These are phyloP conservation scores for Syzygium syzygioides DNA, from an alignment of 441 rosid species.

Conservation along the genomic window DNA sequence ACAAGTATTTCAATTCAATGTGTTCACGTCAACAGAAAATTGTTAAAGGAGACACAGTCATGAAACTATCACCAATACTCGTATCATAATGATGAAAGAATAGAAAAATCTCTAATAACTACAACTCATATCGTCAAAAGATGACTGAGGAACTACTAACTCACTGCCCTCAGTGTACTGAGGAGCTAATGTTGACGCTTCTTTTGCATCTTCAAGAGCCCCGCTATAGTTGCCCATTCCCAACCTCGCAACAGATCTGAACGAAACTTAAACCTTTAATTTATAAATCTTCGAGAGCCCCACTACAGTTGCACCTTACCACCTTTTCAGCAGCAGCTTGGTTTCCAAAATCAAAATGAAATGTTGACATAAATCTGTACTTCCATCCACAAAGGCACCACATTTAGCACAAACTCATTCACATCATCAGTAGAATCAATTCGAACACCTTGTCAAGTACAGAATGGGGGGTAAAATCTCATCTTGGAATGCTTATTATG, in stretches of 20 bases:
- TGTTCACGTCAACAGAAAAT: background rate
- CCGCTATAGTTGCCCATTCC: conserved; percentile 42
- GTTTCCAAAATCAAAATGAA: background rate
- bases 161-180: conserved; percentile 38
- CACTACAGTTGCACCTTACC: background rate
- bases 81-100: background rate
- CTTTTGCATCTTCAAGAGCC: conserved; percentile 65
- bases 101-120: background rate
- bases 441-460: background rate
- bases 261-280: background rate
- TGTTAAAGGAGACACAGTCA: background rate
- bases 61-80: background rate
- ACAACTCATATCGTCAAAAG: background rate
- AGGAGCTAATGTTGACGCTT: conserved; percentile 42
- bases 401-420: background rate
- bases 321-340: background rate
- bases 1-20: background rate
- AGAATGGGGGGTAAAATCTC: background rate
- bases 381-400: background rate
- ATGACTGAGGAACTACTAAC: background rate
- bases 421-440: background rate
- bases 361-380: background rate
- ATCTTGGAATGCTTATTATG: background rate
- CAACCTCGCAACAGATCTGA: conserved; percentile 59
- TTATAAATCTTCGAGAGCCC: background rate